Evolutionary conservation across 306 rosid genomes (phyloP).

Genomic region (Cicer cuneatum): DNA sequence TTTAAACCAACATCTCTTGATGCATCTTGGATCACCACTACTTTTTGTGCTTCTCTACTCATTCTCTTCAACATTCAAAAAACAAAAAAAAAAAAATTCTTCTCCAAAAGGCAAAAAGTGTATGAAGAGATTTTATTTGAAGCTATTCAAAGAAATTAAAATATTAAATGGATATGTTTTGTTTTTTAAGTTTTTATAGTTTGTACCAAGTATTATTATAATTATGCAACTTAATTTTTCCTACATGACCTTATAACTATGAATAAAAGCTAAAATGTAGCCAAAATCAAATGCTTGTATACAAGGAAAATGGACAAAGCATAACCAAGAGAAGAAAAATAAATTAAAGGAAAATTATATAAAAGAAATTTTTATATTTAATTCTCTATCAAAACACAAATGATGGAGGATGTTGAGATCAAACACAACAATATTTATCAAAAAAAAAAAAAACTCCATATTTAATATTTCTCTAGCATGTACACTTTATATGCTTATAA

Average conservation of each 20-base stretch:
- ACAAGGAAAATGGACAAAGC: neutral
- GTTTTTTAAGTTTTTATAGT: neutral
- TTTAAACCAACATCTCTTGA: conserved; percentile 62
- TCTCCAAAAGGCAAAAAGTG: neutral
- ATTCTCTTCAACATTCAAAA: conserved; percentile 21
- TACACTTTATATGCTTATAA: conserved; percentile 14
- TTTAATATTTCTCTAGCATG: conserved; percentile 13
- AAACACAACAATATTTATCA: conserved; percentile 20
- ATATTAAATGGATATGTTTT: conserved; percentile 5
- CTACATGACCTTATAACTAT: neutral
- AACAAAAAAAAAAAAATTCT: neutral
- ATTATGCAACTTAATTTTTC: neutral
- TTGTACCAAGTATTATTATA: neutral
- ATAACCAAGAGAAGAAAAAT: neutral
- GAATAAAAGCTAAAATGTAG: conserved; percentile 11
- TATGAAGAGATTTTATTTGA: conserved; percentile 7
- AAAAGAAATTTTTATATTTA: conserved; percentile 13
- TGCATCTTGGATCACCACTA: conserved; percentile 79
- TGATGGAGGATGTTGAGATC: conserved; percentile 24
- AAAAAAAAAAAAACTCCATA: conserved; percentile 6
- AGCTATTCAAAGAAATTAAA: neutral
- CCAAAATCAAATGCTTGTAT: conserved; percentile 20
- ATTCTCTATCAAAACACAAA: conserved; percentile 27
- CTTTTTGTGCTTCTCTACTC: conserved; percentile 50
- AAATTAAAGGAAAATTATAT: neutral